Evolutionary conservation across 257 asterid genomes (phyloP), one percentile per base, ranked within the genome.

Genomic region (Solanum sejunctum): DNA sequence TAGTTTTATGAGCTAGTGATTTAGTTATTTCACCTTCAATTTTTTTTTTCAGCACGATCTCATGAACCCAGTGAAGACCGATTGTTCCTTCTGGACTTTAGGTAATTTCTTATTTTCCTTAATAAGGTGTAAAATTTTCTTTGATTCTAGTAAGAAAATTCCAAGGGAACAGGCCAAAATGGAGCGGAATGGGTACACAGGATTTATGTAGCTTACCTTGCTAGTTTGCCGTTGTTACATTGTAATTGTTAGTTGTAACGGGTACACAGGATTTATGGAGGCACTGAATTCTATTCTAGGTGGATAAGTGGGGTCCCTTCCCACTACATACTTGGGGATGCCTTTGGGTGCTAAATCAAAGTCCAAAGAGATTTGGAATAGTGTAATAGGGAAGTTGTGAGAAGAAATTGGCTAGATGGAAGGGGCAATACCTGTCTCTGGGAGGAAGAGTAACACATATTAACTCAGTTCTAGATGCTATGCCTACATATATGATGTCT

Each of bases 51-150:
- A 94, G 97, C 97, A 94, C 86, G 98, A 95, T 86, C 94, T 97
- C 56, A 80, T 93, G 78, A 82, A 67, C 87, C 98, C 98, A 1
- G 98, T 94, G 89, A 95, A 97, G 95, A 94, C 98, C 12, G 99
- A 97, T 88, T 93, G 96, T 87, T 94, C 97, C 16, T 97, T 89
- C 85, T 97, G 99, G 99, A 95, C 99, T 82, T 92, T 97, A 61
- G 99, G 99, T 97, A 93, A 26, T 85, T 32, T 83, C 8, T 84
- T 60, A 18, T 32, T 56, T 49, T 20, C 9, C 55, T 58, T 28
- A 2, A 18, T 69, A 71, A 26, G 43, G 13, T 4, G 23, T 51
- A 17, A 10, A 7, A 7, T 54, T 23, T 51, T 28, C 21, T 55
- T 79, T 51, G 15, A 49, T 49, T 75, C 3, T 51, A n/a, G 60